These are phyloP conservation scores for Pestalotiopsis sp. DNA, from an alignment of 2,329 filamentous ascomycete genomes.

Conservation along the genomic window DNA sequence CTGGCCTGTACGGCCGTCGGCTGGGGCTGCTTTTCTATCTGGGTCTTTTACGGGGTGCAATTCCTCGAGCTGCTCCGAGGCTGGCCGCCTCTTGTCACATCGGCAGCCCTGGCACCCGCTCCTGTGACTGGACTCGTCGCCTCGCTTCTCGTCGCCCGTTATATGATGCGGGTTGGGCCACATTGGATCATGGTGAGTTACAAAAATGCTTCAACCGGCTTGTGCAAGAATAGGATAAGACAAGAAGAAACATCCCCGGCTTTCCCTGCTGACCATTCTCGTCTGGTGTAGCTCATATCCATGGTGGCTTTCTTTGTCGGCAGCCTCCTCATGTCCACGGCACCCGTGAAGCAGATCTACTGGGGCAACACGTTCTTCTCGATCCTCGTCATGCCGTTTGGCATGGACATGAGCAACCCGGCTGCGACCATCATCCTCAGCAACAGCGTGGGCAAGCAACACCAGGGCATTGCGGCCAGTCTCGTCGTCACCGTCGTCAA, in stretches of 20 bases:
- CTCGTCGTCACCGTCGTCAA: conserved; percentile 59
- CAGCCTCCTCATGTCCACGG: conserved; percentile 32
- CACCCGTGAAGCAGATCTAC: conserved; percentile 52
- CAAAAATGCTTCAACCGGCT: neutral
- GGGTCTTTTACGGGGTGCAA: conserved; percentile 45
- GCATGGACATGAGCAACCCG: conserved; percentile 23
- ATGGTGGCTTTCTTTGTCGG: conserved; percentile 33
- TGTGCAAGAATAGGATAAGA: neutral
- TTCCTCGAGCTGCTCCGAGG: conserved; percentile 42
- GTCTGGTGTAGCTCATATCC: conserved; percentile 21
- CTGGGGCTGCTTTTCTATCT: conserved; percentile 48
- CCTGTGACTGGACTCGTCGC: conserved; percentile 39
- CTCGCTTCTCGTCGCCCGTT: conserved; percentile 27
- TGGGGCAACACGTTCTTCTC: conserved; percentile 57
- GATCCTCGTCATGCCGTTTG: conserved; percentile 35
- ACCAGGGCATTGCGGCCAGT: conserved; percentile 37
- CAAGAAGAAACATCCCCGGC: neutral
- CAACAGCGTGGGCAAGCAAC: conserved; percentile 31
- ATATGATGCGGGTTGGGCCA: conserved; percentile 33
- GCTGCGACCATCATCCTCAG: conserved; percentile 51
- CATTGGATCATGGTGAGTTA: conserved; percentile 28
- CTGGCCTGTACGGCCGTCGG: conserved; percentile 50
- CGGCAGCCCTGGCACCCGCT: conserved; percentile 41
- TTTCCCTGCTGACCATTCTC: neutral
- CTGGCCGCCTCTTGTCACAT: conserved; percentile 38